A percentile compares a stretch with the other conserved stretches of the same genome.
These are phyloP conservation scores for Plasmodium fragile DNA, from an alignment of 169 alveolate genomes.

Conservation along the genomic window DNA sequence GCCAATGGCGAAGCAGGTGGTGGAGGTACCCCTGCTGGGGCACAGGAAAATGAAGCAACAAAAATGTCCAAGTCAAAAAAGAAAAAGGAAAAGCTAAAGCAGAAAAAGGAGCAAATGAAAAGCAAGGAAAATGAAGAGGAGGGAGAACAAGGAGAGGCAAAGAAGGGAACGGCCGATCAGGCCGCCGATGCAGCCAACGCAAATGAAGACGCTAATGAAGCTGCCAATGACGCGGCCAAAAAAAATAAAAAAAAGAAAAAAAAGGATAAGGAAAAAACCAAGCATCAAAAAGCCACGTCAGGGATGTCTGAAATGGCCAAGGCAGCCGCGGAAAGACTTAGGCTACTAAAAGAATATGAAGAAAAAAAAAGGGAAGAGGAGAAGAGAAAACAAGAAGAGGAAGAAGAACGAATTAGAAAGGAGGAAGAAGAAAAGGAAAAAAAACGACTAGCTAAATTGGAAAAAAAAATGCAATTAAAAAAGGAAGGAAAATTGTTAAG, in stretches of 20 bases:
- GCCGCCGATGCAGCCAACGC: background rate
- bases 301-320: conserved; percentile 84
- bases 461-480: conserved; percentile 86
- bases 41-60: conserved; percentile 8
- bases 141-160: conserved; percentile 20
- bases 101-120: conserved; percentile 77
- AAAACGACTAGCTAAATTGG: conserved; percentile 86
- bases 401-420: conserved; percentile 83
- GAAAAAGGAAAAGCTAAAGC: conserved; percentile 70
- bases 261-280: conserved; percentile 74
- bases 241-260: conserved; percentile 79
- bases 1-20: background rate
- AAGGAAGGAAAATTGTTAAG: conserved; percentile 89
- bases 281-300: conserved; percentile 62
- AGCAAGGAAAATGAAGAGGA: conserved; percentile 36
- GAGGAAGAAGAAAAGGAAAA: conserved; percentile 88
- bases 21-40: background rate
- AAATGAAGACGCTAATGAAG: conserved; percentile 31
- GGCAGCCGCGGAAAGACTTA: conserved; percentile 88
- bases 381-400: conserved; percentile 83
- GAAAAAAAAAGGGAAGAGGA: conserved; percentile 83
- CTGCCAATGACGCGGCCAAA: conserved; percentile 25
- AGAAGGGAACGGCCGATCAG: conserved; percentile 26
- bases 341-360: conserved; percentile 79
- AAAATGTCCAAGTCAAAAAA: conserved; percentile 64